Evolutionary conservation across 805 yeast genomes (phyloP), one percentile per base, ranked within the genome.

Genomic region (Wickerhamiella parazyma): DNA sequence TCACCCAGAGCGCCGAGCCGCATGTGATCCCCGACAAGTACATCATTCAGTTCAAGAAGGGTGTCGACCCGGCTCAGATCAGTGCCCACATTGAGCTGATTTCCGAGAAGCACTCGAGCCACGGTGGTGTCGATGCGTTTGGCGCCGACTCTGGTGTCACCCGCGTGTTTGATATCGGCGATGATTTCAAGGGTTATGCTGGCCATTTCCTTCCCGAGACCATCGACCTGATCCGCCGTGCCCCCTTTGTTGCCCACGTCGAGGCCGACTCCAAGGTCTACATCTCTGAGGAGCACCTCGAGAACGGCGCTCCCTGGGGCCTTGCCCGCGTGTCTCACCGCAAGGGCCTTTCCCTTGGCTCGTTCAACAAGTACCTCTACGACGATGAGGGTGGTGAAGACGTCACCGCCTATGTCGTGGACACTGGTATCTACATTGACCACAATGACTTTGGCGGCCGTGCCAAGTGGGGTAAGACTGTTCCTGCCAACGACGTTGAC

Each of bases 31-130:
- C 53, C 19, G 60, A 61, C 50, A 48, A 56, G 38, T 91, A 85
- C 68, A 87, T 91, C 51, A 67, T 91, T 53, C 86, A 87, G 41
- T 77, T 89, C 67, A 86, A 85, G 68, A 73, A 75, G 44, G 73
- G 67, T 42, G 68, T 76, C 26, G 55, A 71, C 18, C 62, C 70
- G 20, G 73, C 73, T 29, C 73, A 72, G 47, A 66, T 73, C 25
- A 65, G 67, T 33, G 71, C 75, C 69, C 95, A 87, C 67, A 70
- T 71, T 57, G 72, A 73, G 56, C 71, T 80, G 76, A 73, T 83
- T 48, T 63, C 70, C 24, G 68, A 40, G 19, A 46, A 48, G 29
- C 65, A 65, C 48, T 53, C 38, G 33, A 49, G 41, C 38, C 48
- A 48, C 47, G 45, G 43, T 41, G 45, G 48, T 25, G 52, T 58